Base-by-base conservation (phyloP, 768 basidiomycete genomes). In the Leccinum fibrillosum region DNA sequence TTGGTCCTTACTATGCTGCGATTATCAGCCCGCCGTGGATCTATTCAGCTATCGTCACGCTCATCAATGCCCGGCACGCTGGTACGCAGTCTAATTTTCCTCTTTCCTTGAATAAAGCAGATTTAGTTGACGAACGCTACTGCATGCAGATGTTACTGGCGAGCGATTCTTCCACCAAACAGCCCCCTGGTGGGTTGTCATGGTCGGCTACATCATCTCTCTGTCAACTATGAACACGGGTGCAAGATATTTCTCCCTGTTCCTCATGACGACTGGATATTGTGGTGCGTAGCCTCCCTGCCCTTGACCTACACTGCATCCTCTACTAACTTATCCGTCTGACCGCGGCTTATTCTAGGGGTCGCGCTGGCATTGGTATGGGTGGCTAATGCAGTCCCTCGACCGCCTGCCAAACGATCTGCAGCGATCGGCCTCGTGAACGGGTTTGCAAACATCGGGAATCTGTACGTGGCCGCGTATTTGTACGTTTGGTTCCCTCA, bases 81-180 rank as follows among this genome's bases (percentile, higher is more conserved):
- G 78, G 79, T 77, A 53, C 47, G 75, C 54, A 35, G 11, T 15
- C 53, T 17, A 3, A 1, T 3, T 3, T 3, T 6, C 15, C 8
- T 28, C 25, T 42, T 13, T 19, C 19, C n/a, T 6, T 42, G 8
- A 34, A 34, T 34, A 34, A 34, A 34, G 2, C 2, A 2, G n/a
- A 5, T 9, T 30, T 8, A 9, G 21, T 32, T 44, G 39, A 32
- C 5, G 49, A 50, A 50, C 12, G 11, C 8, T 4, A 23, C 10
- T 54, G 26, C 3, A 47, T 17, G 15, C 32, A 81, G 86, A 86
- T 59, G 73, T 73, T 55, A 83, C 82, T 5, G 86, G 85, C 0
- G 86, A 87, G 69, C 78, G 85, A 6, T 87, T 82, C 72, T 84
- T 85, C 76, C 86, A 88, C 66, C 77, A 82, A 51, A 70, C 76